Evolutionary conservation across 2,329 filamentous ascomycete species (phyloP), one percentile per base, ranked within the genome.

Genomic region (Triangularia verruculosa): DNA sequence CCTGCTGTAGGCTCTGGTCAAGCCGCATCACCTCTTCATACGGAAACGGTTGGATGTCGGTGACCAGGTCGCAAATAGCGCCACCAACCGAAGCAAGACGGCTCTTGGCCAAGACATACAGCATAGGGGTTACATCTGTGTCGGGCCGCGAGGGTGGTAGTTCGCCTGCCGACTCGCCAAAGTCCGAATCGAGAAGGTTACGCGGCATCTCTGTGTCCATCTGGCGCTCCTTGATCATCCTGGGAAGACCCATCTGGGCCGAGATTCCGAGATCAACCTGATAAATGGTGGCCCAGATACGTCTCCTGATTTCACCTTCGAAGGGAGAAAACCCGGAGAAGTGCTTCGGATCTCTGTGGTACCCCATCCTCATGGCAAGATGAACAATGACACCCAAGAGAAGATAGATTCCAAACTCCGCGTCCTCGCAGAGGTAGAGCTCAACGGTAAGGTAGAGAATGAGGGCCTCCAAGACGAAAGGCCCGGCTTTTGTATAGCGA

Each of bases 171-270:
- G 67, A 56, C 2, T 68, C 56, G 43, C 71, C 67, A 57, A 81
- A 73, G 57, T 81, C 78, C 1, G 73, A 68, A 64, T 80, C 73
- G 1, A 75, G 70, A 2, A 80, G 69, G 53, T 80, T 81, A 0
- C 72, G 69, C 3, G 79, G 79, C 15, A 75, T 69, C 11, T 70
- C 61, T 0, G 76, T 75, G 65, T 80, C 77, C 57, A 72, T 74
- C 20, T 74, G 71, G 7, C 75, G 70, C 3, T 72, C 70, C 11
- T 71, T 69, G 12, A 82, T 76, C 75, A 82, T 79, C n/a, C 78
- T 78, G 1, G 81, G 81, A 17, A 83, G 71, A 0, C 80, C 81
- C 39, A 82, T 73, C 61, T 82, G 78, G 51, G 80, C 81, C 0
- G 79, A 81, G 47, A 81, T 74, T 8, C 82, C 65, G 0, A 79